These are phyloP conservation scores for Oropetium thomaeum DNA, from an alignment of 176 grass and related monocot genomes.

Conservation along the genomic window DNA sequence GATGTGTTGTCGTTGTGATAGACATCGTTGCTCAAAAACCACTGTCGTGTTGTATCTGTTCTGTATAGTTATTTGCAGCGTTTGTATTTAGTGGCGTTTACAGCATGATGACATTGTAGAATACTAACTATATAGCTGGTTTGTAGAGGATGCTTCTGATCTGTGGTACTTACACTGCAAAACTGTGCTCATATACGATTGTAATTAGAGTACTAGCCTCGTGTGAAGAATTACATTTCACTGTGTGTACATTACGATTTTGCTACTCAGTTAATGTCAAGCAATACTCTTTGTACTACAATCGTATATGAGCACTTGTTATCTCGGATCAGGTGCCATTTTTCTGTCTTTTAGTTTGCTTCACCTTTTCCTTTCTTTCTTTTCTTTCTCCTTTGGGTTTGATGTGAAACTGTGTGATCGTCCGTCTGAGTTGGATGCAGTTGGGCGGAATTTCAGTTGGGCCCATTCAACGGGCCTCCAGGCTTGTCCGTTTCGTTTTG, in stretches of 20 bases:
- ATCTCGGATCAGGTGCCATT: neutral
- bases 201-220: too few species aligned
- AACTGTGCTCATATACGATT: too few species aligned
- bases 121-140: neutral
- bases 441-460: neutral
- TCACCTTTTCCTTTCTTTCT: neutral
- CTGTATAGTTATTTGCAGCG: too few species aligned
- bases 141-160: neutral
- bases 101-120: too few species aligned
- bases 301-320: neutral
- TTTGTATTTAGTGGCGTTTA: too few species aligned
- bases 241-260: neutral
- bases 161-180: too few species aligned
- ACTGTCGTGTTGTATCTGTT: constrained; percentile 2
- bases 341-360: neutral
- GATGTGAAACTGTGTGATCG: neutral
- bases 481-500: too few species aligned
- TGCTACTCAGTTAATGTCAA: neutral
- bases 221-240: neutral
- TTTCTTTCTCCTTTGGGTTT: neutral
- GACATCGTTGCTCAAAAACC: neutral
- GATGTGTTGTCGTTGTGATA: neutral
- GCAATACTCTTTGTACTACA: neutral
- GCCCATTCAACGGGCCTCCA: neutral
- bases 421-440: neutral